Base-by-base conservation (phyloP, 225 moss, liverwort and hornwort species). In the Physcomitrium patens region DNA sequence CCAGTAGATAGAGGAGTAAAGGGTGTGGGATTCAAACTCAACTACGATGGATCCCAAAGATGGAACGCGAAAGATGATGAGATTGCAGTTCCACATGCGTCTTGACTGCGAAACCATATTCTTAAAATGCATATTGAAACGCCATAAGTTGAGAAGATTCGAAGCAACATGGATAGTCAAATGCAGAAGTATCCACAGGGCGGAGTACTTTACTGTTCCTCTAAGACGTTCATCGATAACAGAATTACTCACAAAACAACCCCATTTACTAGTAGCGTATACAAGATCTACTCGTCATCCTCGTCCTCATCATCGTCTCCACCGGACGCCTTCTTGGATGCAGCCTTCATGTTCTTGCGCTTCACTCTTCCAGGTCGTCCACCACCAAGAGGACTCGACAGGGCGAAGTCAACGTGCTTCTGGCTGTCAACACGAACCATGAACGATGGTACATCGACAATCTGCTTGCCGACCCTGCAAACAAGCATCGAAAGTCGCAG, bases 261-360 rank as follows among this genome's bases (percentile, higher is more conserved):
- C 19, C 68, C 75, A 71, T 70, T 72, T 54, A 61, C 23, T 51
- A 11, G 11, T 37, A 54, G 17, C 50, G 11, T 12, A 64, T 17
- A 10, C 10, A 60, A 63, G 2, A 12, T 70, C 80, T 88, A 88
- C 70, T 88, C 88, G 13, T 93, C 93, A 47, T 94, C 94, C 50
- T 91, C 94, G 70, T 93, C 93, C 68, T 94, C 91, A 27, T 86
- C 89, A 58, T 81, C 87, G 69, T 91, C 91, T 14, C 94, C 94
- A 31, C 91, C 94, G 0, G 94, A 81, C 1, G 94, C 94, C 82
- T 94, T 94, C 91, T 94, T 94, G 3, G 94, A 91, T 13, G 94
- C 91, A 24, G 90, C 85, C 85, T 94, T 94, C 80, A 75, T 68
- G 76, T 94, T 94, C 78, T 82, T 94, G 31, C 90, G 88, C 83